Evolutionary conservation across 768 basidiomycete species (phyloP).

Genomic region (Kwoniella sp.): DNA sequence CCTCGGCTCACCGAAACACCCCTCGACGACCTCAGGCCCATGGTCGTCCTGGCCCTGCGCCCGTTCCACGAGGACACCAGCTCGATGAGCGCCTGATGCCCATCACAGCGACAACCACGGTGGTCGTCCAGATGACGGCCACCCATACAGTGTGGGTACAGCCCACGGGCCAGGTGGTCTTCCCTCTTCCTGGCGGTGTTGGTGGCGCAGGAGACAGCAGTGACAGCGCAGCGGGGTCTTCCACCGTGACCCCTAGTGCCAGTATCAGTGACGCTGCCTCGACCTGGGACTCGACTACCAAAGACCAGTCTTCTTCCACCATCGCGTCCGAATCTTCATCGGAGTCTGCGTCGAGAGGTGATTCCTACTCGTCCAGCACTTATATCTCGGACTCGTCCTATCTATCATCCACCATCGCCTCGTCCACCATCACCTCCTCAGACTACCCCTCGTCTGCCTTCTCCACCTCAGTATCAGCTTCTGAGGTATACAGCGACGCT

Average conservation of each 20-base stretch:
- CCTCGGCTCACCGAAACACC: conserved; percentile 10
- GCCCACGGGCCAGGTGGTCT: conserved; percentile 33
- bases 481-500: too few species aligned
- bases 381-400: not conserved
- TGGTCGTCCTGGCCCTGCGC: not conserved
- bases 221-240: not conserved
- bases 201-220: not conserved
- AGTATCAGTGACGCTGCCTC: not conserved
- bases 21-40: conserved; percentile 5
- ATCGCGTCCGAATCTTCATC: conserved; percentile 7
- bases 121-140: conserved; percentile 38
- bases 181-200: not conserved
- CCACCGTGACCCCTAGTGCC: not conserved
- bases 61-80: conserved; percentile 1
- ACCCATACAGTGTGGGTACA: conserved; percentile 36
- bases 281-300: not conserved
- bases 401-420: not conserved
- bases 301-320: conserved; percentile 2
- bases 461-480: not conserved
- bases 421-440: not conserved
- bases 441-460: not conserved
- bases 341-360: not conserved
- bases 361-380: not conserved
- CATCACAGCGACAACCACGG: conserved; percentile 47
- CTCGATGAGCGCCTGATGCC: conserved; percentile 41